Evolutionary conservation across 257 asterid genomes (phyloP).

Genomic region (Petrea volubilis): DNA sequence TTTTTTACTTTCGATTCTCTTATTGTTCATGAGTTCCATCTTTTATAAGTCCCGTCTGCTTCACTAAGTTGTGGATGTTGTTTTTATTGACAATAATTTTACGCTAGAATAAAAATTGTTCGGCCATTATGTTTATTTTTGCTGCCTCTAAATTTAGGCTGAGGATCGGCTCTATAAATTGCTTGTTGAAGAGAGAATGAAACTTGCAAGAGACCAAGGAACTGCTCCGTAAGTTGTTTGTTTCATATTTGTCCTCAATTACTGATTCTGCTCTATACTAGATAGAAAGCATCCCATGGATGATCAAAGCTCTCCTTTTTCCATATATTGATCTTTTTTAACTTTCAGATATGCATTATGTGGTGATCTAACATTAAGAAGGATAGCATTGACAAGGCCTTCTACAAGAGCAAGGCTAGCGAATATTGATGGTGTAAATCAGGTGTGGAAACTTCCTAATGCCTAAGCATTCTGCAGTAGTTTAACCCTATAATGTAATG

Average conservation of each 20-base stretch:
- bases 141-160: conserved; percentile 46
- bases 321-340: conserved; percentile 18
- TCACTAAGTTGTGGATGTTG: conserved; percentile 16
- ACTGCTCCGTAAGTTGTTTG: conserved; percentile 82
- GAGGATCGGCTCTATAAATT: conserved; percentile 68
- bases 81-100: conserved; percentile 1
- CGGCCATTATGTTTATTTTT: conserved; percentile 24
- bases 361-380: conserved; percentile 88
- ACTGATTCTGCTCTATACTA: conserved; percentile 7
- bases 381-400: conserved; percentile 78
- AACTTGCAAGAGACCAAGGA: conserved; percentile 74
- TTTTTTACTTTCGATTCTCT: not conserved
- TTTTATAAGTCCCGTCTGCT: not conserved
- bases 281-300: not conserved
- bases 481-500: not conserved
- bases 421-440: conserved; percentile 94
- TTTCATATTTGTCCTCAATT: conserved; percentile 9
- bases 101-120: conserved; percentile 6
- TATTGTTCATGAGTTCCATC: conserved; percentile 2
- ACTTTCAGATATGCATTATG: conserved; percentile 88
- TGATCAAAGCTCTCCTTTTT: conserved; percentile 1
- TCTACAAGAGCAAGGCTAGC: conserved; percentile 95
- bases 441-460: conserved; percentile 48
- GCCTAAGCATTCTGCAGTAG: conserved; percentile 4
- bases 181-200: conserved; percentile 85